Percentiles rank a stretch among this genome's conserved stretches.
Evolutionary conservation across 1,284 basidiomycete species (phyloP).

Genomic region (Malassezia vespertilionis): DNA sequence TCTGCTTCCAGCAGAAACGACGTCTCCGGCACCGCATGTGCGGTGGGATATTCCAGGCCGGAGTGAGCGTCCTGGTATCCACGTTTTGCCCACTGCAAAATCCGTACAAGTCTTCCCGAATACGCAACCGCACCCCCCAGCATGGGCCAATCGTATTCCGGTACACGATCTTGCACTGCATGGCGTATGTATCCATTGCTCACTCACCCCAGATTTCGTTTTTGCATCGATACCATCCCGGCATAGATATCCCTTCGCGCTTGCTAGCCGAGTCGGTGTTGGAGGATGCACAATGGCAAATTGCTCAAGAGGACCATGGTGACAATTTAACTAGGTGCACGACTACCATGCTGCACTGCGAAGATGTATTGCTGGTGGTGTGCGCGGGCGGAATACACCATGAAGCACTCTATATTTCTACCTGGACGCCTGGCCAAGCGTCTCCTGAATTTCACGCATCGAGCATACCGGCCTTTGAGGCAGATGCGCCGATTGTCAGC

Average conservation of each 20-base stretch:
- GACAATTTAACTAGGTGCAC: conserved; percentile 2
- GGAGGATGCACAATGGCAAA: conserved; percentile 6
- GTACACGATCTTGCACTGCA: conserved; percentile 7
- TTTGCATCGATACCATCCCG: conserved; percentile 9
- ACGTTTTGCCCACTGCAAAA: not conserved
- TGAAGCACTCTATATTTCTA: conserved; percentile 2
- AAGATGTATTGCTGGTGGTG: not conserved
- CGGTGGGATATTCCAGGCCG: conserved; percentile 9
- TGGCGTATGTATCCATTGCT: not conserved
- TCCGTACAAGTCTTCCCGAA: conserved; percentile 1
- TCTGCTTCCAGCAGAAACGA: not conserved
- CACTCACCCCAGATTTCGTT: not conserved
- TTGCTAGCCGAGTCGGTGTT: conserved; percentile 4
- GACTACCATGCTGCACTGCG: not conserved
- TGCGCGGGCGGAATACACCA: conserved; percentile 10
- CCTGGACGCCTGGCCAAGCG: too few relatives aligned
- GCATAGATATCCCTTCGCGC: conserved; percentile 13
- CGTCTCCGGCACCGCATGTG: not conserved
- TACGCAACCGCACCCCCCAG: not conserved
- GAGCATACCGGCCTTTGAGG: not conserved
- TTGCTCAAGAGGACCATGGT: conserved; percentile 1
- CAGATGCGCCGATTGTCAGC: too few relatives aligned
- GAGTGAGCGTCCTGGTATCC: not conserved
- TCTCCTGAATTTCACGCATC: too few relatives aligned
- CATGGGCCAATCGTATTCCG: not conserved